A percentile compares a stretch with the other conserved stretches of the same genome.
phyloP scores from a whole-genome alignment of 1,284 basidiomycete genomes.

The Tylopilus sp. region DNA sequence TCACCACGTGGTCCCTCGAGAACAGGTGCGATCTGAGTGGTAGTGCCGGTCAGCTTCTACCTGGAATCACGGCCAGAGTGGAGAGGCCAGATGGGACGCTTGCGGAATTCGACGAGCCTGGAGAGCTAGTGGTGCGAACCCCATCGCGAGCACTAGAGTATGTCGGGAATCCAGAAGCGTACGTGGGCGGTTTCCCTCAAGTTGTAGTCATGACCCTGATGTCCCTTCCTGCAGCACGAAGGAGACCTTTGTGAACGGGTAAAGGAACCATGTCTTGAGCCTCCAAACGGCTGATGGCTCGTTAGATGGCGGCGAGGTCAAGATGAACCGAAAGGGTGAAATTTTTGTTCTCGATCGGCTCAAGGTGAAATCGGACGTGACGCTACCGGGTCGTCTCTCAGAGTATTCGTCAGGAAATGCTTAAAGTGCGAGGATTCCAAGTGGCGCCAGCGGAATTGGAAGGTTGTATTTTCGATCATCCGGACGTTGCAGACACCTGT shows the following conservation, averaged over 20 bases:
- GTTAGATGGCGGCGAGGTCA: conserved; percentile 69
- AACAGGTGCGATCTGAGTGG: conserved; percentile 51
- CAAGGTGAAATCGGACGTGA: conserved; percentile 43
- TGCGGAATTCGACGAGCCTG: conserved; percentile 59
- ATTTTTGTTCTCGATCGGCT: conserved; percentile 65
- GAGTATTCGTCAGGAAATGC: conserved; percentile 43
- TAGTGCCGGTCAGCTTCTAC: conserved; percentile 54
- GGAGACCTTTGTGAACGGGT: conserved; percentile 55
- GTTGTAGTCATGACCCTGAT: neutral
- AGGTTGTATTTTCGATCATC: conserved; percentile 66
- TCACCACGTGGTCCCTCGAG: conserved; percentile 33
- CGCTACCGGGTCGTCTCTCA: neutral
- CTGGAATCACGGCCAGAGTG: conserved; percentile 52
- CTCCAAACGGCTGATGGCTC: conserved; percentile 27
- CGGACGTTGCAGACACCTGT: conserved; percentile 53
- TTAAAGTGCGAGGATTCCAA: conserved; percentile 67
- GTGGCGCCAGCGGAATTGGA: conserved; percentile 67
- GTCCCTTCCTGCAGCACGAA: conserved; percentile 38
- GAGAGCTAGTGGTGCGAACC: conserved; percentile 59
- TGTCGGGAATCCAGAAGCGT: conserved; percentile 60
- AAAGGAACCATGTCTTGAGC: conserved; percentile 1
- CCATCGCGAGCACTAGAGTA: conserved; percentile 62
- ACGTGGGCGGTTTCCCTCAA: conserved; percentile 29
- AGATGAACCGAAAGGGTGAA: conserved; percentile 54
- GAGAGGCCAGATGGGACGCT: conserved; percentile 59